Evolutionary conservation across 75 land plant genomes (phyloP), one percentile per base, ranked within the genome.

Genomic region (Ceratopteris richardii): DNA sequence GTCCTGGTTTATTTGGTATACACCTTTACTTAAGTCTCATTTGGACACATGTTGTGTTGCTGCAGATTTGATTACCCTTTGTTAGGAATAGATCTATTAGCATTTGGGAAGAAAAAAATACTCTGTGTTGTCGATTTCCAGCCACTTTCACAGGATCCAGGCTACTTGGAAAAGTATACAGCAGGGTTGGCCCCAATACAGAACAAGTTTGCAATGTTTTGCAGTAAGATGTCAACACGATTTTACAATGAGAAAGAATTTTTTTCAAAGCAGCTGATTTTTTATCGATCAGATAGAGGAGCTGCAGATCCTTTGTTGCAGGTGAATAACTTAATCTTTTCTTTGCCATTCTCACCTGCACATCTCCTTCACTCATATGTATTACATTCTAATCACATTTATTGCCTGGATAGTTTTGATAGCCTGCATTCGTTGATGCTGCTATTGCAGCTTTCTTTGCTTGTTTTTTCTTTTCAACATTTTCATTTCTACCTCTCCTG

Each of bases 41-140:
- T 33, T 33, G 37, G 50, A 46, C 29, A 4, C 14, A 24, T 52
- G 24, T 11, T 22, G 13, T 43, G n/a, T n/a, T n/a, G 33, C 28
- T 51, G 61, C 69, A 72, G 75, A 44, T 60, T 46, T 44, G 75
- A 72, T 24, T 41, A 66, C 0, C 75, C 75, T 13, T 54, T 72
- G 56, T 70, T 72, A 30, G 75, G 75, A 9, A 72, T 72, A 48
- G 75, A 72, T 42, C 55, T 72, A 25, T 44, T 72, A 31, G 66
- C 75, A 17, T 66, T 72, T 60, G 75, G 75, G 36, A 52, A 52
- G 22, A 59, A 59, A 27, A 72, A 66, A 18, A 51, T 72, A 10
- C 51, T 72, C n/a, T 72, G 63, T 22, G 69, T 72, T 1, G 64
- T 72, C 0, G 75, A 72, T 54, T 72, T 72, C 41, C 58, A 55